A percentile compares a stretch with the other conserved stretches of the same genome.
These are phyloP conservation scores for Phytophthora hibernalis DNA, from an alignment of 352 stramenopile genomes.

Conservation along the genomic window DNA sequence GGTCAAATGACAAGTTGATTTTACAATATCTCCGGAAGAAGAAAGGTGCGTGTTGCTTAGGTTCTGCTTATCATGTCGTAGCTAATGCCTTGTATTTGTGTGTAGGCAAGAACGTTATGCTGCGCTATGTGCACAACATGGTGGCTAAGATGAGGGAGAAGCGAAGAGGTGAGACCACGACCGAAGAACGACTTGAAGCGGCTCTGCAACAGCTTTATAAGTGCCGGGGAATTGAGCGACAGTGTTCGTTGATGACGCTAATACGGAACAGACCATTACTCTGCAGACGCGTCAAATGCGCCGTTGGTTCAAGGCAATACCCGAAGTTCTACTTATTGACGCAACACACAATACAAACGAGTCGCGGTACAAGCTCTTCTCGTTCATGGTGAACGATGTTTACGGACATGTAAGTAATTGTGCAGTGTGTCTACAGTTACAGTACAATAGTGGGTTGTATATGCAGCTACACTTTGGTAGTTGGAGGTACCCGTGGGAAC, in stretches of 20 bases:
- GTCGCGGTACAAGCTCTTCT: conserved; percentile 9
- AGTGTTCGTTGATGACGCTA: conserved; percentile 1
- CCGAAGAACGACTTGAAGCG: neutral
- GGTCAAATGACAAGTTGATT: conserved; percentile 5
- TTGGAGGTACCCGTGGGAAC: neutral
- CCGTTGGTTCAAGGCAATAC: neutral
- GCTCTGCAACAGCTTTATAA: neutral
- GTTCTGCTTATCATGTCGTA: neutral
- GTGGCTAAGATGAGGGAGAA: neutral
- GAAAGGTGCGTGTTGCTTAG: neutral
- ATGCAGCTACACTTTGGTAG: neutral
- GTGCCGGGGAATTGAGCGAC: neutral
- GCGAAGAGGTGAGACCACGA: neutral
- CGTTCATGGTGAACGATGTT: conserved; percentile 5
- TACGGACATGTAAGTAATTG: conserved; percentile 5
- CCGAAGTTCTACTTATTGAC: conserved; percentile 9
- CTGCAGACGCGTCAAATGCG: conserved; percentile 5
- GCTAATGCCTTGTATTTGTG: too few species aligned
- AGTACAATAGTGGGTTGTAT: neutral
- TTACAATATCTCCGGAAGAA: conserved; percentile 11
- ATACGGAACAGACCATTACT: conserved; percentile 2
- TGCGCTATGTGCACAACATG: conserved; percentile 9
- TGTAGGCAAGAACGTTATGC: conserved; percentile 1
- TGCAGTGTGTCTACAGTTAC: neutral
- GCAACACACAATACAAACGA: conserved; percentile 11